These are phyloP conservation scores for Thelephora aurantiotincta DNA, from an alignment of 768 basidiomycete genomes.

Conservation along the genomic window DNA sequence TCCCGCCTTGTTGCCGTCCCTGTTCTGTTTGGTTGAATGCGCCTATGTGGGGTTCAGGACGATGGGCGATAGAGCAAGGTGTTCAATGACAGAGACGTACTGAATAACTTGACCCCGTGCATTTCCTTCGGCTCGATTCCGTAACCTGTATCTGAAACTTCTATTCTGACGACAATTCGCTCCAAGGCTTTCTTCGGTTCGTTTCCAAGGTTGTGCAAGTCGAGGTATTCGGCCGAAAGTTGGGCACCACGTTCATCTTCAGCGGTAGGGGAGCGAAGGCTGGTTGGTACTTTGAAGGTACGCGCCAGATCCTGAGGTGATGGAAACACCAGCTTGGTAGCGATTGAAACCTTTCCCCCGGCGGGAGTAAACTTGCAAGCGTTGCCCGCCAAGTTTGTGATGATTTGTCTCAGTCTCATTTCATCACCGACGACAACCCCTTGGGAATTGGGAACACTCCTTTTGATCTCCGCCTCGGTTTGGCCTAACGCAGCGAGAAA, in stretches of 20 bases:
- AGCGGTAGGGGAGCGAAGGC: not conserved
- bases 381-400: slow-evolving; percentile 77
- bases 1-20: slow-evolving; percentile 54
- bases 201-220: slow-evolving; percentile 31
- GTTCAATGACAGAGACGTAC: slow-evolving; percentile 23
- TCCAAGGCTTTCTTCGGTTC: slow-evolving; percentile 32
- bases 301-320: not conserved
- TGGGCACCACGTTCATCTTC: not conserved
- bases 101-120: slow-evolving; percentile 54
- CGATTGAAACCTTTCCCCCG: slow-evolving; percentile 54
- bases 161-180: slow-evolving; percentile 70
- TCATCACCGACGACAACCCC: slow-evolving; percentile 78
- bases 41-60: slow-evolving; percentile 22
- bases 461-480: slow-evolving; percentile 24
- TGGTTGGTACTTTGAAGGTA: not conserved
- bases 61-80: not conserved
- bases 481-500: slow-evolving; percentile 48
- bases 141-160: slow-evolving; percentile 64
- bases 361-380: slow-evolving; percentile 69
- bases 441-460: slow-evolving; percentile 26
- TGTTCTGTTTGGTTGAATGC: slow-evolving; percentile 72
- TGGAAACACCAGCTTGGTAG: slow-evolving; percentile 42
- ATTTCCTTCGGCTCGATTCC: slow-evolving; percentile 57
- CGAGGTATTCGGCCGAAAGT: slow-evolving; percentile 22
- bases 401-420: slow-evolving; percentile 64